Base-by-base conservation (phyloP, 1,284 basidiomycete genomes). In the Marasmius sp. region DNA sequence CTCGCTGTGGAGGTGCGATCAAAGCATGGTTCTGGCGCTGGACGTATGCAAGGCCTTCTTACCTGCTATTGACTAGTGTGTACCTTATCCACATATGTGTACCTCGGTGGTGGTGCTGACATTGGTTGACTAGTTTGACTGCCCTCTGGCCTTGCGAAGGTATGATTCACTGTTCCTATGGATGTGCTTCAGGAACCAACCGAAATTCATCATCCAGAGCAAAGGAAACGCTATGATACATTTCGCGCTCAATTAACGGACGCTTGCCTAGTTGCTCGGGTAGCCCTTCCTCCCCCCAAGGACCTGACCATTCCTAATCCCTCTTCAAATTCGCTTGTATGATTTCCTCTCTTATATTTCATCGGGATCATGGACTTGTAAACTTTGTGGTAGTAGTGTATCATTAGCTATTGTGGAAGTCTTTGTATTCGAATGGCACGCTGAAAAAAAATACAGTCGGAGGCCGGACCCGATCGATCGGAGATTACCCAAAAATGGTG, bases 41-140 rank as follows among this genome's bases (percentile, higher is more conserved):
- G 86, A 91, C 45, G 85, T 89, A 45, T 84, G 85, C 64, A 83
- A 84, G 67, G 81, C 84, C 9, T 78, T 91, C 33, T 71, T 90
- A 50, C 79, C 81, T 27, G 84, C 86, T 2, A 80, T 89, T 54
- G 83, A 91, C 66, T 91, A 86, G 75, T 78, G 63, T 54, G 79
- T 74, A 39, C 53, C 39, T 49, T 49, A 37, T 4, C 41, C 47
- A 5, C 34, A 50, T 51, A 16, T 33, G n/a, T 33, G 9, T 39
- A 3, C 16, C 20, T 16, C 11, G 22, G 6, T 33, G 37, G 36
- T 60, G 4, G 57, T n/a, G 41, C 43, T 45, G n/a, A 11, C 43
- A 49, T 34, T 37, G 37, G 56, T 14, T 55, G 33, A 27, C 11
- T 58, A 81, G 79, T 67, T 67, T 91, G 58, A 82, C 82, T 59